Evolutionary conservation across 2,329 filamentous ascomycete genomes (phyloP), one percentile per base, ranked within the genome.

Genomic region (Beauveria australis): DNA sequence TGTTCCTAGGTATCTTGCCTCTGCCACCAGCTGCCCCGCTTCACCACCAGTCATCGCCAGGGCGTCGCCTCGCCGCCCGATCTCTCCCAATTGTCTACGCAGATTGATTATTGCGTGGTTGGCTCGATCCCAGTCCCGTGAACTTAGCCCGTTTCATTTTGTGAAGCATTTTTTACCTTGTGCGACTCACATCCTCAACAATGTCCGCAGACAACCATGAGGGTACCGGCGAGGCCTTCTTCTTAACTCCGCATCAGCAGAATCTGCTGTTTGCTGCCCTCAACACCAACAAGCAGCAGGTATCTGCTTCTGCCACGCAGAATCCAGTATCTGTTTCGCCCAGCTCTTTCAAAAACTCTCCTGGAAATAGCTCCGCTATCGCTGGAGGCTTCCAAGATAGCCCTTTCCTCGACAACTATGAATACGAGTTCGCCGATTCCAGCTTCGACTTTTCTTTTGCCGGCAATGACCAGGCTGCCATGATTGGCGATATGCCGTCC

Each of bases 371-470:
- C 2, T 76, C 79, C 40, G 48, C 48, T 7, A 19, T 40, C 40
- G 74, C 74, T 28, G 66, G 65, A 43, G 81, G 78, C 64, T 82
- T 85, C 49, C 85, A 91, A 37, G 89, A 92, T 53, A 94, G 89
- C 64, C 91, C 92, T 0, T 92, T 87, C 69, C 80, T 95, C 61
- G 91, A 96, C 70, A 73, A 72, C 65, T 94, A 92, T 68, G 86
- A 89, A 66, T 87, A 89, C 65, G 87, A 89, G 52, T 86, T 91
- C 61, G 90, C 92, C 62, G 89, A 92, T 68, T 83, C 82, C 41
- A 87, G 80, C 70, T 92, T 91, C 71, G 89, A 92, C 67, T 92
- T 92, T 56, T 75, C 73, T 26, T 72, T 74, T 63, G 76, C 76
- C 63, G 74, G 78, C 54, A 71, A 67, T 57, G 77, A 84, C 62